Conservation (phyloP, 805 yeast species). For the Torulaspora indica region DNA sequence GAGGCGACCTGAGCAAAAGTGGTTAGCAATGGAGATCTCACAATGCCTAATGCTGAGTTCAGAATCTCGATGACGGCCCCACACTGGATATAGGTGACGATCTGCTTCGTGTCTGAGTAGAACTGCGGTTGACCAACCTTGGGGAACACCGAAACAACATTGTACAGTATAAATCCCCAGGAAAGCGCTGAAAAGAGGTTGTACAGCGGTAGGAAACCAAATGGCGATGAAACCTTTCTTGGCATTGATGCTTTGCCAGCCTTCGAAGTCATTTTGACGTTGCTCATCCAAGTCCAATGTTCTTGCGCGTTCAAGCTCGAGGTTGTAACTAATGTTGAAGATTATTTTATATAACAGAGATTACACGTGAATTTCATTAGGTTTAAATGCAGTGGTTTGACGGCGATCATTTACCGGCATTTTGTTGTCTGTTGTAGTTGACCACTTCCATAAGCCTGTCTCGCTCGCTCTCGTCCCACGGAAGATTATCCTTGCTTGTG, state of each 20-base stretch:
- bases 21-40: conserved; percentile 78
- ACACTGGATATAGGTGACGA: conserved; percentile 66
- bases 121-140: conserved; percentile 60
- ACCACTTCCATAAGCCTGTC: conserved; percentile 28
- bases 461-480: conserved; percentile 32
- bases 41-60: conserved; percentile 74
- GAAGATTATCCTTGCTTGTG: conserved; percentile 31
- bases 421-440: conserved; percentile 22
- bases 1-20: conserved; percentile 86
- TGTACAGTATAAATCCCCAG: conserved; percentile 50
- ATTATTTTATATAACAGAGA: conserved; percentile 6
- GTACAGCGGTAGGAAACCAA: conserved; percentile 41
- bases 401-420: conserved; percentile 8
- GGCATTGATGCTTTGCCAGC: conserved; percentile 15
- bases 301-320: not conserved
- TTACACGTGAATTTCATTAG: conserved; percentile 5
- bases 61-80: conserved; percentile 75
- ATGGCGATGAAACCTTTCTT: conserved; percentile 21
- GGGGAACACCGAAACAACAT: conserved; percentile 40
- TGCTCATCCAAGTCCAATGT: not conserved
- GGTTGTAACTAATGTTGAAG: conserved; percentile 1
- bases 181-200: conserved; percentile 50
- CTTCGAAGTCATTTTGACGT: not conserved
- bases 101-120: conserved; percentile 52
- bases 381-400: not conserved